Evolutionary conservation across 2,329 filamentous ascomycete genomes (phyloP), one percentile per base, ranked within the genome.

Genomic region (Diplodia sapinea): DNA sequence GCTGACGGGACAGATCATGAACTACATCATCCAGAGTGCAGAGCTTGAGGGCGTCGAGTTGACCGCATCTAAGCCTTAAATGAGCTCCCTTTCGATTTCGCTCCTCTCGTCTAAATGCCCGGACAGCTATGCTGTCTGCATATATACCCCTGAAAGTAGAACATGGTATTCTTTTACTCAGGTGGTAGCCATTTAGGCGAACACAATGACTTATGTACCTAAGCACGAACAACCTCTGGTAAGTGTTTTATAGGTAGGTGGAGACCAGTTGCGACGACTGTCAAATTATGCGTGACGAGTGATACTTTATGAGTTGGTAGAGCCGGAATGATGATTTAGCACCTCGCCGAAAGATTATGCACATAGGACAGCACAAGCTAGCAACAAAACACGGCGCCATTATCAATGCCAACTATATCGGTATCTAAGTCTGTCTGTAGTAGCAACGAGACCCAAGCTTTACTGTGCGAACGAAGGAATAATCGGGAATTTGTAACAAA

Each of bases 41-140:
- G 93, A 96, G 80, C 87, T 89, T 67, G 94, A 97, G 78, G 94
- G 93, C 26, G 90, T 97, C 72, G 91, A 90, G 67, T 72, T 89
- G n/a, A 33, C 40, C 12, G 8, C 47, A 13, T 12, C 59, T 9
- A 51, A 15, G 11, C 12, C 17, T 12, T 51, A 17, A 63, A n/a
- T 8, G 13, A 33, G 23, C 29, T 7, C 7, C 12, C 15, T 40
- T 17, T 40, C 4, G 43, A 20, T 20, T 20, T 6, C 9, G 1
- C 6, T 4, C 54, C 40, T 17, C n/a, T 20, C 5, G 54, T 15
- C 33, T 26, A 20, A 36, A 23, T 38, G 11, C 11, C 36, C 13
- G 13, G 56, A 31, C 15, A n/a, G 12, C 17, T 29, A 17, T 5
- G 38, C 38, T 59, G 56, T 17, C 38, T 31, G 23, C 3, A 17